Conservation (phyloP, 257 asterid genomes). For the Nicotiana attenuata region DNA sequence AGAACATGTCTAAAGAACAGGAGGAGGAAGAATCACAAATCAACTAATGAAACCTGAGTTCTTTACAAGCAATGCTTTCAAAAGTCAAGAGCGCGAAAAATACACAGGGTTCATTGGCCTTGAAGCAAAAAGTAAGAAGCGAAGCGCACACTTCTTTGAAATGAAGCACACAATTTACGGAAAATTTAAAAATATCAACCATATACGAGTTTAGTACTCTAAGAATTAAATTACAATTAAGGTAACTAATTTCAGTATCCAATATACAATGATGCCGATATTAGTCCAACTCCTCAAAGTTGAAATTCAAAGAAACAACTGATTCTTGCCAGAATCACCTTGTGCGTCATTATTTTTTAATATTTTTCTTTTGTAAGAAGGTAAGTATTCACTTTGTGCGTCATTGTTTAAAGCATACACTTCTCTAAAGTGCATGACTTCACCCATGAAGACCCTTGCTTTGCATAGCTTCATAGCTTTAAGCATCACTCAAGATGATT, state of each 20-base stretch:
- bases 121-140: background rate
- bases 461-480: background rate
- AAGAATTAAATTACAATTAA: background rate
- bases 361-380: background rate
- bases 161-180: background rate
- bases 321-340: background rate
- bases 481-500: background rate
- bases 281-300: background rate
- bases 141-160: background rate
- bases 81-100: background rate
- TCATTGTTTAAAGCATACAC: background rate
- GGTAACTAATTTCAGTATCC: background rate
- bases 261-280: background rate
- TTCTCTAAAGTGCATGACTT: background rate
- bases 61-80: background rate
- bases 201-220: background rate
- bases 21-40: background rate
- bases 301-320: background rate
- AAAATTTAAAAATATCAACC: background rate
- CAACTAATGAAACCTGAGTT: background rate
- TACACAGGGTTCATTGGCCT: background rate
- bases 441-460: background rate
- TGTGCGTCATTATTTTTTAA: background rate
- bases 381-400: background rate
- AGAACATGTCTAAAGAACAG: background rate